phyloP scores from a whole-genome alignment of 2,329 filamentous ascomycete species.

The Dactylonectria estremocensis region DNA sequence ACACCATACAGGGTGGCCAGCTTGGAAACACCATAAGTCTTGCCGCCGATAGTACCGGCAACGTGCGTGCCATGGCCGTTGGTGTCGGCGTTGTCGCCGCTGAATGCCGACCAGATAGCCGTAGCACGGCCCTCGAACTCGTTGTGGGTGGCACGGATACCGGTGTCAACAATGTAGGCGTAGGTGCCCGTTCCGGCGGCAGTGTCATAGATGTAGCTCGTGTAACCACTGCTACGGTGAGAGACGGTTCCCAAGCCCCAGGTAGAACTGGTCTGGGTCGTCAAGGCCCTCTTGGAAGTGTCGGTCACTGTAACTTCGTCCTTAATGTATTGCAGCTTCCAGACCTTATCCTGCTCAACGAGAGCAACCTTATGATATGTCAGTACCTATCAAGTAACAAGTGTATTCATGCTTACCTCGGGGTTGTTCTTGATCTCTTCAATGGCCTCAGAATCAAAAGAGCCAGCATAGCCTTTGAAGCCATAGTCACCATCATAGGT shows the following conservation, averaged over 20 bases:
- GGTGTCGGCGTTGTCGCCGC: constrained; percentile 47
- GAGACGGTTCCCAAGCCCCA: constrained; percentile 55
- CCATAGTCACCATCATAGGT: constrained; percentile 50
- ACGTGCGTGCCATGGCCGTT: constrained; percentile 62
- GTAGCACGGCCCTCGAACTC: constrained; percentile 69
- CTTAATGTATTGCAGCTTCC: constrained; percentile 47
- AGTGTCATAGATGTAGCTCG: constrained; percentile 65
- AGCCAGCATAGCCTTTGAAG: constrained; percentile 61
- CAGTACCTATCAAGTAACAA: neutral
- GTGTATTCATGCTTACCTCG: constrained; percentile 53
- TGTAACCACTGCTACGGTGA: constrained; percentile 45
- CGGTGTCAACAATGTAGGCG: constrained; percentile 75
- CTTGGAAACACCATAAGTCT: constrained; percentile 60
- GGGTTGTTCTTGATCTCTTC: constrained; percentile 58
- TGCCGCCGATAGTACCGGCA: constrained; percentile 55
- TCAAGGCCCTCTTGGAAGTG: constrained; percentile 46
- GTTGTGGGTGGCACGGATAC: constrained; percentile 68
- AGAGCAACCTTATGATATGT: constrained; percentile 45
- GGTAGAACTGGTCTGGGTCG: constrained; percentile 50
- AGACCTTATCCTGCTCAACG: constrained; percentile 51
- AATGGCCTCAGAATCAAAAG: constrained; percentile 59
- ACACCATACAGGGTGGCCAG: constrained; percentile 60
- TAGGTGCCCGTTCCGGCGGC: constrained; percentile 64
- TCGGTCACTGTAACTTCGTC: constrained; percentile 17
- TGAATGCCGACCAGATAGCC: constrained; percentile 46